Percentiles rank a stretch among this genome's conserved stretches.
Conservation (phyloP, 176 grass and related monocot genomes). For the Aegilops bicornis region DNA sequence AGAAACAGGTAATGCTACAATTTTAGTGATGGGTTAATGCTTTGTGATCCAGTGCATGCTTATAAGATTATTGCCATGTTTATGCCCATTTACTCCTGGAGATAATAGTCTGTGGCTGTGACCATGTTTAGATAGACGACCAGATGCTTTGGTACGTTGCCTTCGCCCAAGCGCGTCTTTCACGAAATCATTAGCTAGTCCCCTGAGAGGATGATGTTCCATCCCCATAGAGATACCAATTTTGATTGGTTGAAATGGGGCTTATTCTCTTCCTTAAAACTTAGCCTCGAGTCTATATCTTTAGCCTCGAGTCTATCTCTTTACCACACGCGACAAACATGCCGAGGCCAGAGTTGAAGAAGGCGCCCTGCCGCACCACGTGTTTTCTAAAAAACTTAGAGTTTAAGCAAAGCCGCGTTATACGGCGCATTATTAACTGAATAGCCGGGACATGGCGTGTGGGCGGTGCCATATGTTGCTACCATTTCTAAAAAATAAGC, state of each 20-base stretch:
- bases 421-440: too few species aligned
- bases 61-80: neutral
- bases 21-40: neutral
- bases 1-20: neutral
- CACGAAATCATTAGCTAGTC: neutral
- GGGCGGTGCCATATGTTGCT: too few species aligned
- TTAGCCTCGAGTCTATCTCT: neutral
- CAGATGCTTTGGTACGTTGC: neutral
- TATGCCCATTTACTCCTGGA: slow-evolving; percentile 1
- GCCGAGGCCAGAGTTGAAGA: too few species aligned
- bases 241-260: neutral
- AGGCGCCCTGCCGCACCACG: too few species aligned
- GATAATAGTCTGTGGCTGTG: too few species aligned
- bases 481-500: too few species aligned
- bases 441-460: too few species aligned
- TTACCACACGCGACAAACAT: neutral
- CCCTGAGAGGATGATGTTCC: neutral
- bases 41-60: slow-evolving; percentile 13
- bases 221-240: neutral
- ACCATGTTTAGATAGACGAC: too few species aligned
- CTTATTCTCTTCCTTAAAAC: neutral
- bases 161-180: neutral
- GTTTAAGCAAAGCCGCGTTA: too few species aligned
- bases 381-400: too few species aligned
- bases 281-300: neutral